Conservation (phyloP, 1,284 basidiomycete species). For the Cryptococcus wingfieldii region DNA sequence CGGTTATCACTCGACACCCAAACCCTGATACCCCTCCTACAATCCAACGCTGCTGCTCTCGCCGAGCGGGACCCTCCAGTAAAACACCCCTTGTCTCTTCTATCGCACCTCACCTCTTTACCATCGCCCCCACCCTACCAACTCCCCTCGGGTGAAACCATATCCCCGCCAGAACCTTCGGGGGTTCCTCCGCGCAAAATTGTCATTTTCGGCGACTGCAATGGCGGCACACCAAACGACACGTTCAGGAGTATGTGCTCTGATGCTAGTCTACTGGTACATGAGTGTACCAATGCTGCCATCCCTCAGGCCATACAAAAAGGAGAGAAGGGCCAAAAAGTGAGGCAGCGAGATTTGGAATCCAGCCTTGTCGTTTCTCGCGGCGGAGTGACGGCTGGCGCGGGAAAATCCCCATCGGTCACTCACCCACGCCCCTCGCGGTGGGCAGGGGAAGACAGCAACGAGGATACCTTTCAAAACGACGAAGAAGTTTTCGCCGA, state of each 20-base stretch:
- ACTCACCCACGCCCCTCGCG: neutral
- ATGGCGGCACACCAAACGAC: conserved; percentile 41
- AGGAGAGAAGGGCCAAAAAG: conserved; percentile 35
- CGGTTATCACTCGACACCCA: conserved; percentile 46
- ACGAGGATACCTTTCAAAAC: conserved; percentile 6
- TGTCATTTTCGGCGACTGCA: conserved; percentile 45
- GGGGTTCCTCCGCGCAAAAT: conserved; percentile 52
- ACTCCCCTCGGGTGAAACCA: conserved; percentile 70
- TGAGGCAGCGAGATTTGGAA: conserved; percentile 35
- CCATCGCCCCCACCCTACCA: conserved; percentile 57
- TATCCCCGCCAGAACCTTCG: conserved; percentile 60
- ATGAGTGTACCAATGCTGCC: conserved; percentile 80
- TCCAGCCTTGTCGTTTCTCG: conserved; percentile 32
- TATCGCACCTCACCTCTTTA: conserved; percentile 61
- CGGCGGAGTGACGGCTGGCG: neutral
- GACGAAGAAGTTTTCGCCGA: conserved; percentile 18
- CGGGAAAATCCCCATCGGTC: neutral
- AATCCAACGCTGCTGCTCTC: conserved; percentile 52
- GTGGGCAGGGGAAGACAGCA: conserved; percentile 5
- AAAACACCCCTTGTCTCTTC: conserved; percentile 64
- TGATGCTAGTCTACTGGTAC: conserved; percentile 49
- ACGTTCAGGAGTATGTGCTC: conserved; percentile 33
- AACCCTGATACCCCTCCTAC: conserved; percentile 43
- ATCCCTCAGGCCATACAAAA: conserved; percentile 55
- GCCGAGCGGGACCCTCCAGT: conserved; percentile 56